Evolutionary conservation across 805 yeast genomes (phyloP).

Genomic region (Candida oleophila): DNA sequence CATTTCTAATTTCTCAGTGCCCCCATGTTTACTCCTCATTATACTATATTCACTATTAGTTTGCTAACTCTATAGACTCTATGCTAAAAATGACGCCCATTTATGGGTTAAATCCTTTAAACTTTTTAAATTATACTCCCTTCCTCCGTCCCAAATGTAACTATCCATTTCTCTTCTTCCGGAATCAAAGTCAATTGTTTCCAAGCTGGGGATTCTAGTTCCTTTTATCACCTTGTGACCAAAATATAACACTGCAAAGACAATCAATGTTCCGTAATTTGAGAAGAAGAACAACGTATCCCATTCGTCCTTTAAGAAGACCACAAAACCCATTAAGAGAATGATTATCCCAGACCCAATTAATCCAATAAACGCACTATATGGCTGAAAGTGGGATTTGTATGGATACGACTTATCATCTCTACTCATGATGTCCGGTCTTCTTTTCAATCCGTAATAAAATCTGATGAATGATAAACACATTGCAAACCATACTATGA

Average conservation of each 20-base stretch:
- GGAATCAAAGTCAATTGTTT: conserved; percentile 75
- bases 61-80: conserved; percentile 3
- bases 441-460: conserved; percentile 55
- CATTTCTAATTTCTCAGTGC: no score
- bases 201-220: conserved; percentile 64
- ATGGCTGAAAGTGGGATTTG: conserved; percentile 70
- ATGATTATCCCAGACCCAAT: conserved; percentile 52
- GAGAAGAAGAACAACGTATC: conserved; percentile 60
- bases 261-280: conserved; percentile 59
- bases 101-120: conserved; percentile 33
- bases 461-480: conserved; percentile 64
- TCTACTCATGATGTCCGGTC: conserved; percentile 66
- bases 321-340: conserved; percentile 59
- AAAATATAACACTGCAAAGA: conserved; percentile 50
- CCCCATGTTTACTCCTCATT: no score
- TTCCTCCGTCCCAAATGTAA: conserved; percentile 76
- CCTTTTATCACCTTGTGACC: conserved; percentile 60
- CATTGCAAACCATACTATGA: conserved; percentile 79
- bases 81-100: conserved; percentile 34
- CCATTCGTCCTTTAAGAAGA: conserved; percentile 60
- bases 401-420: conserved; percentile 67
- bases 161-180: conserved; percentile 85
- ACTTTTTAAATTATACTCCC: conserved; percentile 35
- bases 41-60: no score
- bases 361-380: conserved; percentile 60